Base-by-base conservation (phyloP, 345 rosid species). In the Syzygium jambos region DNA sequence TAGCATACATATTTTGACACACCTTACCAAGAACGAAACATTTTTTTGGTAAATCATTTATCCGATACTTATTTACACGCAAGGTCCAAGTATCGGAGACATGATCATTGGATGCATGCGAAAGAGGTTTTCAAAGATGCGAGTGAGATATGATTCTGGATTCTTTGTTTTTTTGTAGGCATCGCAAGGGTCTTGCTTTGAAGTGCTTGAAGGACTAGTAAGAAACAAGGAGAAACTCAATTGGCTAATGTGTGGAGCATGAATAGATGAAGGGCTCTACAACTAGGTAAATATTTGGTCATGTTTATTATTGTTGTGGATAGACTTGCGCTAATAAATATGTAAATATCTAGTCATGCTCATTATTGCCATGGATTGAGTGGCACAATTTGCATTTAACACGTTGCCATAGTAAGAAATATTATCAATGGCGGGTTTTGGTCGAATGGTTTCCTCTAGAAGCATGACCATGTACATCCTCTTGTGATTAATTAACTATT, bases 71-170 rank as follows among this genome's bases (percentile, higher is more conserved):
- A 9, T 63, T 63, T 15, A 63, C 0, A 29, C 29, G 21, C 38
- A 29, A 63, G 77, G 41, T 63, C 54, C 19, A 7, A 52, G 54
- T 52, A 52, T 19, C 7, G 17, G 54, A 15, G 54, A 52, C 19
- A 52, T 63, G 77, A 29, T 63, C 0, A 63, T 3, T 6, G 77
- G 22, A 63, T 29, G 41, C 22, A 0, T 2, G 0, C 41, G 29
- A 63, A 63, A 29, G 77, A 63, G 77, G 77, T 63, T 4, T 63
- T 30, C 41, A 29, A 29, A 63, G 2, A 63, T 63, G 10, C 21
- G 11, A n/a, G 21, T 0, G 21, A 63, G 38, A 63, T 63, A 63
- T 63, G 11, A 29, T 15, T 38, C 21, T 0, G 0, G 1, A 15
- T 63, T 2, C 41, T 29, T 63, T 29, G 38, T 63, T 63, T 63